Conservation (phyloP, 2,329 filamentous ascomycete species). For the Didymella pinodella region DNA sequence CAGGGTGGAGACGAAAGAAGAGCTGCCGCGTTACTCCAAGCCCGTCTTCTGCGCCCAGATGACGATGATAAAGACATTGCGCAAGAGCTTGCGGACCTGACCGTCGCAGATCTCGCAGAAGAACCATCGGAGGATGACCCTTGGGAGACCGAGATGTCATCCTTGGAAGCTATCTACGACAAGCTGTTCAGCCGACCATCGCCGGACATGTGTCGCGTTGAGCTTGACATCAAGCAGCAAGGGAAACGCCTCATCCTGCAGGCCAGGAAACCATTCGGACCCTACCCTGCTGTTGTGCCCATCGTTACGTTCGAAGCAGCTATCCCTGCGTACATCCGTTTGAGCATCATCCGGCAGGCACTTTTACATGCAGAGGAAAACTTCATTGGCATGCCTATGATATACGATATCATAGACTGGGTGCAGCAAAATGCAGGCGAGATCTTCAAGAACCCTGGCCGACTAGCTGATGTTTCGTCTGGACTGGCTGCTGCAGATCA, state of each 20-base stretch:
- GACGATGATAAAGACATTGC: constrained; percentile 40
- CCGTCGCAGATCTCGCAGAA: constrained; percentile 52
- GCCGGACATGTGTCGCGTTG: constrained; percentile 72
- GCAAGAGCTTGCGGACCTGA: constrained; percentile 46
- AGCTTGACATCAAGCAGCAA: constrained; percentile 62
- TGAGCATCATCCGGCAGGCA: constrained; percentile 83
- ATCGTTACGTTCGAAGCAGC: constrained; percentile 73
- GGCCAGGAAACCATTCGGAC: constrained; percentile 71
- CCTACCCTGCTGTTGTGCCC: constrained; percentile 74
- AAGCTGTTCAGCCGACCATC: constrained; percentile 65
- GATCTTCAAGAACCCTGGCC: constrained; percentile 87
- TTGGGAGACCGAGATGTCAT: constrained; percentile 87
- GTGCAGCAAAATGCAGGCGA: constrained; percentile 81
- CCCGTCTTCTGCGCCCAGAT: constrained; percentile 63
- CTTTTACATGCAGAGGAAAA: constrained; percentile 74
- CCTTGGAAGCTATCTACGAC: constrained; percentile 85
- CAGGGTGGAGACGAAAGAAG: constrained; percentile 74
- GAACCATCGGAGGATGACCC: constrained; percentile 60
- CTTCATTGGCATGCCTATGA: constrained; percentile 84
- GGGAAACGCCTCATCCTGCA: constrained; percentile 63
- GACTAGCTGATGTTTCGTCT: constrained; percentile 81
- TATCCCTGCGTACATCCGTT: constrained; percentile 89
- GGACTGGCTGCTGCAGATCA: constrained; percentile 66
- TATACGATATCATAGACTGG: constrained; percentile 92
- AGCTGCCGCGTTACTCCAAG: constrained; percentile 82